A percentile compares a stretch with the other conserved stretches of the same genome.
Evolutionary conservation across 192 early-diverging fungal genomes (phyloP).

Genomic region (Coemansia sp.): DNA sequence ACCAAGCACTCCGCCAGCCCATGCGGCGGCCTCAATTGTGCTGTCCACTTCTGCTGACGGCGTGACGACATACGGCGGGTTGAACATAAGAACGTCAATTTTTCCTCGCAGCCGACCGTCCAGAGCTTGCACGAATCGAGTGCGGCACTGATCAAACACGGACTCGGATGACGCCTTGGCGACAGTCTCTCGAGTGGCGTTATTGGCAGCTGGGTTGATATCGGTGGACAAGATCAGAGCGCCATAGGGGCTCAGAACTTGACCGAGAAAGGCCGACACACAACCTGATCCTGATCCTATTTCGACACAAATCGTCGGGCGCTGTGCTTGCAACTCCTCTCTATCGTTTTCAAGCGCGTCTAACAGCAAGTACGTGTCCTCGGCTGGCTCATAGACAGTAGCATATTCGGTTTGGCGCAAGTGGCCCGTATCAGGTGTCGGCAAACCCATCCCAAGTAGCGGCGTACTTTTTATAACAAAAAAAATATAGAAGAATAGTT

Average conservation of each 20-base stretch:
- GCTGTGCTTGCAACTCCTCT: conserved; percentile 49
- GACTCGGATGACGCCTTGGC: conserved; percentile 49
- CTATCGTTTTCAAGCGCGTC: conserved; percentile 87
- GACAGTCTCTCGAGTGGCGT: conserved; percentile 68
- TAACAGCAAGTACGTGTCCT: conserved; percentile 93
- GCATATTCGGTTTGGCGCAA: conserved; percentile 63
- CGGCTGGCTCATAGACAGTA: conserved; percentile 85
- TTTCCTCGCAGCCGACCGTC: conserved; percentile 54
- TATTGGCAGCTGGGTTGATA: conserved; percentile 74
- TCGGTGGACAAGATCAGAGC: conserved; percentile 69
- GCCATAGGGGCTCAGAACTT: conserved; percentile 19
- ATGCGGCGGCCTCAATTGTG: conserved; percentile 70
- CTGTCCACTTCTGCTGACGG: conserved; percentile 68
- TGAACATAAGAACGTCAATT: conserved; percentile 86
- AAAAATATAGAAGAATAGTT: not conserved
- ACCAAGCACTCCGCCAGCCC: conserved; percentile 94
- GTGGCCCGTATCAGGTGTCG: conserved; percentile 79
- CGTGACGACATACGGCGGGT: conserved; percentile 95
- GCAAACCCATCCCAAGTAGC: conserved; percentile 45
- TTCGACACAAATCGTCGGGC: conserved; percentile 77
- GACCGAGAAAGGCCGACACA: conserved; percentile 76
- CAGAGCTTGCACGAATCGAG: conserved; percentile 62
- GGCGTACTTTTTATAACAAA: not conserved
- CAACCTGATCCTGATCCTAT: conserved; percentile 89
- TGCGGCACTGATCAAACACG: conserved; percentile 64